These are phyloP conservation scores for Colletotrichum theobromicola DNA, from an alignment of 2,329 filamentous ascomycete species.

Conservation along the genomic window DNA sequence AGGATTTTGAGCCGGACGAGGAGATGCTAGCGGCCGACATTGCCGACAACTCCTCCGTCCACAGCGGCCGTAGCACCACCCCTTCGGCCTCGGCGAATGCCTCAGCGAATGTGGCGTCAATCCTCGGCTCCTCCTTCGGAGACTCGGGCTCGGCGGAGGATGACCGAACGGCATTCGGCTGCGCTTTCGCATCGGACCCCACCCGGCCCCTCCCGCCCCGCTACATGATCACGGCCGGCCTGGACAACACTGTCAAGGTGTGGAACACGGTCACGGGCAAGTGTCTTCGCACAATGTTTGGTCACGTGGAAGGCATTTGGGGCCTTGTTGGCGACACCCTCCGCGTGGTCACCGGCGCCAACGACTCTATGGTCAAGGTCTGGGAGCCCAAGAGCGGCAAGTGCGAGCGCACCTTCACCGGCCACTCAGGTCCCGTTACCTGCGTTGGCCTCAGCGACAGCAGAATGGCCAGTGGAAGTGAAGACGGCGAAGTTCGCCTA, in stretches of 20 bases:
- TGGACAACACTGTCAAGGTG: constrained; percentile 79
- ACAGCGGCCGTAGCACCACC: constrained; percentile 51
- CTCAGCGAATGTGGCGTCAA: constrained; percentile 17
- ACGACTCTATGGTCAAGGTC: constrained; percentile 91
- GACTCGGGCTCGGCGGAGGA: constrained; percentile 36
- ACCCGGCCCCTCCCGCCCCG: constrained; percentile 77
- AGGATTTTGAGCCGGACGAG: constrained; percentile 89
- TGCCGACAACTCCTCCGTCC: constrained; percentile 59
- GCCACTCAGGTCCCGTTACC: constrained; percentile 89
- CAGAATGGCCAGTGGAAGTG: constrained; percentile 87
- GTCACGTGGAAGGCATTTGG: constrained; percentile 96
- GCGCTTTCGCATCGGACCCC: constrained; percentile 64
- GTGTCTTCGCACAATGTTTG: constrained; percentile 92
- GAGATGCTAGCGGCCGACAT: constrained; percentile 50
- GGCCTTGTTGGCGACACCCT: constrained; percentile 87
- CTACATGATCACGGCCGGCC: constrained; percentile 91
- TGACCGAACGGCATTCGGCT: constrained; percentile 61
- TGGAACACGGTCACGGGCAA: constrained; percentile 87
- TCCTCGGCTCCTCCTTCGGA: constrained; percentile 24
- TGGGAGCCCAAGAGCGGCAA: constrained; percentile 94
- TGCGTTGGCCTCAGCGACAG: constrained; percentile 92
- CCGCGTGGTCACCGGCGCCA: constrained; percentile 85
- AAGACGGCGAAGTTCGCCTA: constrained; percentile 89
- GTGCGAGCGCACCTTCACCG: constrained; percentile 90
- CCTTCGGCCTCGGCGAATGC: constrained; percentile 33